phyloP scores from a whole-genome alignment of 2,329 filamentous ascomycete genomes.

The Phyllosticta citriasiana region DNA sequence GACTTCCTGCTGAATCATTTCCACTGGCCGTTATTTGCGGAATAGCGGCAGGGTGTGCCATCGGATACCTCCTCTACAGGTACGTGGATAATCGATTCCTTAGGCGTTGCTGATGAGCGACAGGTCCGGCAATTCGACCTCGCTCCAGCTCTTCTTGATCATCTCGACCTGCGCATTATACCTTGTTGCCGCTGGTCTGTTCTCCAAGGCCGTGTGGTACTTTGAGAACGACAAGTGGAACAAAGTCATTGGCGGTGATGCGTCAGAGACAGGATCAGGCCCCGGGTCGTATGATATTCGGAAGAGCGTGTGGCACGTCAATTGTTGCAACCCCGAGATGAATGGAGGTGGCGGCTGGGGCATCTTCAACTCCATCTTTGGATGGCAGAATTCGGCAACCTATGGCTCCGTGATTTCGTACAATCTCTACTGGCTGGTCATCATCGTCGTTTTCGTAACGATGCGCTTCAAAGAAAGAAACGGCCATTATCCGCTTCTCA shows the following conservation, averaged over 20 bases:
- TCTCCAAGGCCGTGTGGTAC: slow-evolving; percentile 66
- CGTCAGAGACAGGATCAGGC: slow-evolving; percentile 53
- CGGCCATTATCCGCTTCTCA: slow-evolving; percentile 22
- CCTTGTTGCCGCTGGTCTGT: slow-evolving; percentile 71
- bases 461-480: slow-evolving; percentile 58
- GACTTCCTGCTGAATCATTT: slow-evolving; percentile 63
- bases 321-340: slow-evolving; percentile 67
- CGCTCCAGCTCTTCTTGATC: slow-evolving; percentile 69
- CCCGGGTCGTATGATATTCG: slow-evolving; percentile 68
- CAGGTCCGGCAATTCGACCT: slow-evolving; percentile 50
- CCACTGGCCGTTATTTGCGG: slow-evolving; percentile 69
- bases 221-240: slow-evolving; percentile 64
- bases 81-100: slow-evolving; percentile 32
- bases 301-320: slow-evolving; percentile 32
- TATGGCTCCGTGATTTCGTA: slow-evolving; percentile 81
- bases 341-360: slow-evolving; percentile 74
- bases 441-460: slow-evolving; percentile 53
- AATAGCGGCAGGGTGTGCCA: slow-evolving; percentile 52
- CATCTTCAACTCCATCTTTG: slow-evolving; percentile 75
- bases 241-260: slow-evolving; percentile 52
- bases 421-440: slow-evolving; percentile 73
- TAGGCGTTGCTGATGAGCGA: background rate
- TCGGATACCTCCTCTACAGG: slow-evolving; percentile 65
- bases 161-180: slow-evolving; percentile 74
- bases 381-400: slow-evolving; percentile 82